These are phyloP conservation scores for Xylaria scruposa DNA, from an alignment of 495 filamentous ascomycete genomes.

Conservation along the genomic window DNA sequence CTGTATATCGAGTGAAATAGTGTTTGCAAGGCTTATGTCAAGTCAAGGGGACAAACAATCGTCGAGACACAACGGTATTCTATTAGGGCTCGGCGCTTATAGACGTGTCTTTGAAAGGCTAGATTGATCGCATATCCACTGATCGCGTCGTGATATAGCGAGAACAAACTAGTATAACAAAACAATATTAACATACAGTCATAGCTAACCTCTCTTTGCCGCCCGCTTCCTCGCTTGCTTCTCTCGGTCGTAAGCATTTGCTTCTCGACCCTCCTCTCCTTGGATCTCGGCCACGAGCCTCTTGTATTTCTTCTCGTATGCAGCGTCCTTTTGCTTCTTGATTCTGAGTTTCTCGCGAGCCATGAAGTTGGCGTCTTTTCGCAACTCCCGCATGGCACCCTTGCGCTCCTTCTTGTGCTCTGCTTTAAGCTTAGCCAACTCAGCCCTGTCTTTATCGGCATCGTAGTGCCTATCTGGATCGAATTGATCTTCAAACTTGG, in stretches of 20 bases:
- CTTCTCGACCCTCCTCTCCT: conserved; percentile 85
- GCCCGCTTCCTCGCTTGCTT: conserved; percentile 72
- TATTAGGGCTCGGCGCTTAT: neutral
- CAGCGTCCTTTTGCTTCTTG: conserved; percentile 89
- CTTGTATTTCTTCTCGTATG: conserved; percentile 95
- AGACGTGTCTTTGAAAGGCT: neutral
- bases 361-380: conserved; percentile 93
- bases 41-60: neutral
- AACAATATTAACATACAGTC: neutral
- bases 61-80: neutral
- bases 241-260: conserved; percentile 87
- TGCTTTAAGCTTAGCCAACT: conserved; percentile 76
- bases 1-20: neutral
- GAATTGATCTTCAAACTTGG: conserved; percentile 97
- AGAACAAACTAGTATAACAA: neutral
- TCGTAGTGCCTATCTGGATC: conserved; percentile 96
- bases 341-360: conserved; percentile 84
- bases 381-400: conserved; percentile 89
- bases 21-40: neutral
- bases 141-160: neutral
- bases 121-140: neutral
- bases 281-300: conserved; percentile 92
- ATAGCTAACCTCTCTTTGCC: conserved; percentile 30
- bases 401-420: conserved; percentile 96
- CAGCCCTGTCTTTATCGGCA: conserved; percentile 84